Evolutionary conservation across 257 asterid genomes (phyloP), one percentile per base, ranked within the genome.

Genomic region (Paraleonurus japonicus): DNA sequence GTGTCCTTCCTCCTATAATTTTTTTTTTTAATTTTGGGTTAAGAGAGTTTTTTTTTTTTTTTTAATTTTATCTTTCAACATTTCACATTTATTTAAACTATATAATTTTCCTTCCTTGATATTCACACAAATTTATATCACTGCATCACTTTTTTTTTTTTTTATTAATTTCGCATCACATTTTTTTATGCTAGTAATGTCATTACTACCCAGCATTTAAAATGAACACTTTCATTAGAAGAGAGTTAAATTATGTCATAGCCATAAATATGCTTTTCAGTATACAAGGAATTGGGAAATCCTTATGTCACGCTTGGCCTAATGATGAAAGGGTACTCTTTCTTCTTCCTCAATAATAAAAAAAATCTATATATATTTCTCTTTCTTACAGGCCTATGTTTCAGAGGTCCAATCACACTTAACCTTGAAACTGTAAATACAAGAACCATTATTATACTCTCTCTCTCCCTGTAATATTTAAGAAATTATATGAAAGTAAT

Each of bases 161-260:
- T n/a, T n/a, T n/a, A n/a, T n/a, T n/a, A n/a, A n/a, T n/a, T n/a
- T n/a, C n/a, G n/a, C n/a, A 57, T 35, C 45, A 35, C 74, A 51
- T 58, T 73, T 72, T 72, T 67, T 67, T 63, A 78, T 61, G 72
- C 72, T 43, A 45, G 24, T 69, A 64, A 48, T 61, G 41, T 37
- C 67, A 70, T 62, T 11, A 43, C 16, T 28, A 28, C 3, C 53
- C 39, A 23, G 41, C 24, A 57, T 61, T 15, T 7, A 26, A 17
- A 24, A 12, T 37, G 24, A 24, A 5, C 17, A 2, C 59, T 12
- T 30, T 48, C 4, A 5, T 50, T 50, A 5, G 1, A n/a, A 50
- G 57, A 50, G 57, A 50, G 19, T 43, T 43, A 15, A 45, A 15
- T 45, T 61, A 12, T 43, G 33, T 4, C 33, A 70, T 4, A 35